Evolutionary conservation across 1,284 basidiomycete species (phyloP).

Genomic region (Pterula multifida): DNA sequence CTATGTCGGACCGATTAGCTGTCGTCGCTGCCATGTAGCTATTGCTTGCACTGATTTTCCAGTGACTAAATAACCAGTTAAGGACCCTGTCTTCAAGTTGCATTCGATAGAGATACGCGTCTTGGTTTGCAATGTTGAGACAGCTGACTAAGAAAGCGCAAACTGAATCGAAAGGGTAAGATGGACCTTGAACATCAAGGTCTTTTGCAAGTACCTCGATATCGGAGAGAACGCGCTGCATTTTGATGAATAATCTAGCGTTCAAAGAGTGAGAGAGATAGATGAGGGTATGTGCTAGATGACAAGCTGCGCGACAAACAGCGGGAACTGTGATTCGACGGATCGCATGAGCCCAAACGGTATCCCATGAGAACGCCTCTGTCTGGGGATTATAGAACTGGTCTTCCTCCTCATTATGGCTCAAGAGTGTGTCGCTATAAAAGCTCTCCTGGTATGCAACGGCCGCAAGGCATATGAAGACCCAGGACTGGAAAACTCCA

Average conservation of each 20-base stretch:
- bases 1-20: conserved; percentile 22
- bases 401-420: conserved; percentile 1
- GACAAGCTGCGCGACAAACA: conserved; percentile 72
- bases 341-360: conserved; percentile 73
- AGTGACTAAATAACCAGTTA: conserved; percentile 70
- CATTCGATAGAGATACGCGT: conserved; percentile 71
- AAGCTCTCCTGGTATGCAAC: conserved; percentile 39
- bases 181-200: conserved; percentile 79
- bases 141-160: conserved; percentile 67
- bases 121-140: conserved; percentile 58
- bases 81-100: conserved; percentile 77
- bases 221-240: conserved; percentile 48
- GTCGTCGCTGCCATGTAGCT: background rate
- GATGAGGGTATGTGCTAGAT: conserved; percentile 53
- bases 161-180: conserved; percentile 75
- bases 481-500: conserved; percentile 63
- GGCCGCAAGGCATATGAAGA: conserved; percentile 66
- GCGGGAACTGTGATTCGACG: conserved; percentile 55
- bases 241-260: conserved; percentile 31
- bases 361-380: conserved; percentile 45
- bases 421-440: conserved; percentile 7
- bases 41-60: conserved; percentile 25
- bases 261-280: conserved; percentile 7
- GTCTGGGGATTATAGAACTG: conserved; percentile 10
- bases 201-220: conserved; percentile 70